Conservation (phyloP, 2,329 filamentous ascomycete genomes). For the Colletotrichum nymphaeae region DNA sequence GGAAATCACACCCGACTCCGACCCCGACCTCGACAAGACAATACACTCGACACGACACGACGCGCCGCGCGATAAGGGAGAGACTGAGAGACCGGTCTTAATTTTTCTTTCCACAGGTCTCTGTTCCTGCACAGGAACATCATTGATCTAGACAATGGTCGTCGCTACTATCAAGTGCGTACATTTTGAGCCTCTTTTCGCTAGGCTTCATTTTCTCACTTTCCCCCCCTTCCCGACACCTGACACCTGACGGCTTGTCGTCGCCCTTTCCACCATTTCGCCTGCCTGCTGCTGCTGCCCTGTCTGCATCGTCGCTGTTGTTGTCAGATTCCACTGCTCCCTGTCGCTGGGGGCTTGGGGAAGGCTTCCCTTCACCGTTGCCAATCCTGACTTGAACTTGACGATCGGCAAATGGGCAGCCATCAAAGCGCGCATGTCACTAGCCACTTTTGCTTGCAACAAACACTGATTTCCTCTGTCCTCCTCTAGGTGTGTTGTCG, state of each 20-base stretch:
- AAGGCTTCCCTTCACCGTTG: neutral
- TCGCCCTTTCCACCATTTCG: conserved; percentile 29
- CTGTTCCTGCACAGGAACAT: conserved; percentile 52
- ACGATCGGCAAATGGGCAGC: neutral
- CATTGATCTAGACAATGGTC: conserved; percentile 63
- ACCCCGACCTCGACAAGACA: conserved; percentile 35
- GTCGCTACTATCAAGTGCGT: conserved; percentile 75
- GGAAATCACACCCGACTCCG: conserved; percentile 32
- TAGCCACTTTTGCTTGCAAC: neutral
- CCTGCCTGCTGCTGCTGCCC: neutral
- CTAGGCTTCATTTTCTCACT: conserved; percentile 25
- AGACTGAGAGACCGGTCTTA: conserved; percentile 32
- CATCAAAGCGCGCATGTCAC: conserved; percentile 34
- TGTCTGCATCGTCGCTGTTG: neutral
- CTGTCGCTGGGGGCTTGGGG: neutral
- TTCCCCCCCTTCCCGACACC: conserved; percentile 30
- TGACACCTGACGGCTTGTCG: conserved; percentile 9
- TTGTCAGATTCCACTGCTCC: neutral
- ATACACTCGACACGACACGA: conserved; percentile 36
- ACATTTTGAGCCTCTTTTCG: conserved; percentile 38
- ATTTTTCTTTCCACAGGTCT: conserved; percentile 36
- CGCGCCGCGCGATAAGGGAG: conserved; percentile 40
- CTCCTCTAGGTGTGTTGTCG: conserved; percentile 87
- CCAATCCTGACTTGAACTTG: neutral
- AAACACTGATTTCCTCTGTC: conserved; percentile 32